Conservation (phyloP, 306 rosid species). For the Inga laurina region DNA sequence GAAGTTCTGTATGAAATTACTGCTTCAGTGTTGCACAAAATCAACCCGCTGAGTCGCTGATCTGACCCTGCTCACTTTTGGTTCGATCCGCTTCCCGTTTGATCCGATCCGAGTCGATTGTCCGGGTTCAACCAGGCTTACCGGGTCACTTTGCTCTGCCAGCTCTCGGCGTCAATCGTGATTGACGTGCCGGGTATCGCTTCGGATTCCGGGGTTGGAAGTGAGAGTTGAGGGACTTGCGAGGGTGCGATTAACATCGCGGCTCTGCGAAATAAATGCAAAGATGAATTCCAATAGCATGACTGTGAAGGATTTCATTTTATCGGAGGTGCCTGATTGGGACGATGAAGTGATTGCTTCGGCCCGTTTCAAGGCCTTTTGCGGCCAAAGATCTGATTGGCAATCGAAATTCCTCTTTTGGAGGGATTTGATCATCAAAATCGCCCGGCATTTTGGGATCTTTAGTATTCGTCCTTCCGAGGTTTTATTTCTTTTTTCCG, state of each 20-base stretch:
- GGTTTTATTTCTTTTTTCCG: constrained; percentile 20
- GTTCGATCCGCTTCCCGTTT: background rate
- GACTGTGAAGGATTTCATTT: constrained; percentile 57
- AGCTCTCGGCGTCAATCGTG: background rate
- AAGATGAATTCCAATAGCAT: constrained; percentile 46
- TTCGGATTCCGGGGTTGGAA: too few species aligned
- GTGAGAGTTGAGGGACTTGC: background rate
- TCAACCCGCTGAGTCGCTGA: background rate
- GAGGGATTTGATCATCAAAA: constrained; percentile 60
- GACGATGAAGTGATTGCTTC: constrained; percentile 56
- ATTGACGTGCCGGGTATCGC: background rate
- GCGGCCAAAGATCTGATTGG: constrained; percentile 91
- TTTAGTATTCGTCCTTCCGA: constrained; percentile 57
- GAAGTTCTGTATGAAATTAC: too few species aligned
- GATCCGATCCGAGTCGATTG: background rate
- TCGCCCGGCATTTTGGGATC: constrained; percentile 56
- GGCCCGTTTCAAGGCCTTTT: constrained; percentile 86
- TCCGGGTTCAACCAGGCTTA: background rate
- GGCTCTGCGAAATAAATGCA: background rate
- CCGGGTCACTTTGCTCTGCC: background rate
- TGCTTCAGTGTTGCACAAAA: background rate
- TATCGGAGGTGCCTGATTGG: constrained; percentile 66
- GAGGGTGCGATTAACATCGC: background rate
- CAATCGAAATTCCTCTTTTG: constrained; percentile 68
- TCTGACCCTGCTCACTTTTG: background rate